These are phyloP conservation scores for Macrolepiota albuminosa DNA, from an alignment of 768 basidiomycete genomes.

Conservation along the genomic window DNA sequence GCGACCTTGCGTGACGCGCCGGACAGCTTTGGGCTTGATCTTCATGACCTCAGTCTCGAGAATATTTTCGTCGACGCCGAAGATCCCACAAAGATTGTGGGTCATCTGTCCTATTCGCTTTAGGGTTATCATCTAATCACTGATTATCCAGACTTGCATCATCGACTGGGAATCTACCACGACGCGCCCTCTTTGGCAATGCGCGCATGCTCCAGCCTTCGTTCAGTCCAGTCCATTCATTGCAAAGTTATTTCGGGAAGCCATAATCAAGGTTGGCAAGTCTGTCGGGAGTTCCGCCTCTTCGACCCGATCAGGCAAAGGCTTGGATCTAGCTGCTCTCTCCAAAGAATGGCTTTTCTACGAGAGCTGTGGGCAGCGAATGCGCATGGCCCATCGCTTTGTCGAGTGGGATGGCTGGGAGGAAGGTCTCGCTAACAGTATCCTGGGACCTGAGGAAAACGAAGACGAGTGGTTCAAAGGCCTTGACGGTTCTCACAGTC, in stretches of 20 bases:
- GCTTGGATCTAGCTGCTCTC: slow-evolving; percentile 34
- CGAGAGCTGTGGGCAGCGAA: slow-evolving; percentile 57
- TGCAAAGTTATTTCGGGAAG: slow-evolving; percentile 62
- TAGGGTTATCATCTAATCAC: slow-evolving; percentile 6
- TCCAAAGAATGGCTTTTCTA: slow-evolving; percentile 73
- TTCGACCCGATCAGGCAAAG: slow-evolving; percentile 18
- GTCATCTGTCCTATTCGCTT: slow-evolving; percentile 23
- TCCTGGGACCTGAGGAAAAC: slow-evolving; percentile 66
- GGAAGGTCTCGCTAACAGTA: slow-evolving; percentile 72
- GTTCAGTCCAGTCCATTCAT: slow-evolving; percentile 76
- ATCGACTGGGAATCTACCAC: slow-evolving; percentile 94
- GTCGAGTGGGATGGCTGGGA: slow-evolving; percentile 93
- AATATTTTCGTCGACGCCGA: slow-evolving; percentile 77
- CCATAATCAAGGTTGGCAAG: slow-evolving; percentile 44
- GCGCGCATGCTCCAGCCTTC: slow-evolving; percentile 77
- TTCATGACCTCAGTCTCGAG: slow-evolving; percentile 81
- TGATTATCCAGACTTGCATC: slow-evolving; percentile 60
- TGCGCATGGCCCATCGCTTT: slow-evolving; percentile 76
- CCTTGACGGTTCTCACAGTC: slow-evolving; percentile 16
- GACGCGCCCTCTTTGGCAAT: slow-evolving; percentile 80
- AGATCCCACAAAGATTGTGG: slow-evolving; percentile 66
- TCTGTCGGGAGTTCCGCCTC: slow-evolving; percentile 12
- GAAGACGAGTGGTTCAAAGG: slow-evolving; percentile 70
- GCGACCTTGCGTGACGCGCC: slow-evolving; percentile 22
- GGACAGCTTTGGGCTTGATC: slow-evolving; percentile 73